Percentiles rank a stretch among this genome's conserved stretches.
Conservation (phyloP, 768 basidiomycete species). For the Lanmaoa rubissima region DNA sequence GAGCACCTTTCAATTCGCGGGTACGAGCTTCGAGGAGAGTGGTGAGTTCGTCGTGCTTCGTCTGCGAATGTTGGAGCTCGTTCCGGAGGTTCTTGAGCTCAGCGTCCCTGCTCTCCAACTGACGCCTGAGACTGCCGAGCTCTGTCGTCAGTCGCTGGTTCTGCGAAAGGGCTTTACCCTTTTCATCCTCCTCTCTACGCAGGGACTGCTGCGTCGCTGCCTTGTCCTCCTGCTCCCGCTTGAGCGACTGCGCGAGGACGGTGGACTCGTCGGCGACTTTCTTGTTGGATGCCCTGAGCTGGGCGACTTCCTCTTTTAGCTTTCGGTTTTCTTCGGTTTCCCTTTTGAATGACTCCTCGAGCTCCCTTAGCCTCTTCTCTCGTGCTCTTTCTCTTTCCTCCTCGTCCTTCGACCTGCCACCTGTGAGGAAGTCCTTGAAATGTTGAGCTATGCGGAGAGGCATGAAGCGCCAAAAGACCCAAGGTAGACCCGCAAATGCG, state of each 20-base stretch:
- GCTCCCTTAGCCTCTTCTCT: conserved; percentile 16
- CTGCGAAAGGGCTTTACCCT: conserved; percentile 5
- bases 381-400: conserved; percentile 17
- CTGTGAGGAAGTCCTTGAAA: not conserved
- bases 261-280: conserved; percentile 10
- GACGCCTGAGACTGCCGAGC: conserved; percentile 16
- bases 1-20: conserved; percentile 41
- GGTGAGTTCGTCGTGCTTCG: conserved; percentile 28
- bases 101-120: conserved; percentile 22
- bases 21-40: conserved; percentile 34
- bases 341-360: conserved; percentile 9
- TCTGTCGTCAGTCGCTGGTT: conserved; percentile 19
- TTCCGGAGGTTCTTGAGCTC: conserved; percentile 27
- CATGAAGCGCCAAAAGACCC: conserved; percentile 21
- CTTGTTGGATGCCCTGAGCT: conserved; percentile 8
- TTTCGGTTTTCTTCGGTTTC: conserved; percentile 15
- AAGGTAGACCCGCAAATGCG: conserved; percentile 29
- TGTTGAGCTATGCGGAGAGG: not conserved
- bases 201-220: conserved; percentile 14
- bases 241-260: conserved; percentile 17
- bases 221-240: conserved; percentile 20
- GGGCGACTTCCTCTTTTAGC: conserved; percentile 19
- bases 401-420: conserved; percentile 19
- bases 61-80: conserved; percentile 27
- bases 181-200: conserved; percentile 24